Evolutionary conservation across 768 basidiomycete species (phyloP).

Genomic region (Kwoniella newhampshirensis): DNA sequence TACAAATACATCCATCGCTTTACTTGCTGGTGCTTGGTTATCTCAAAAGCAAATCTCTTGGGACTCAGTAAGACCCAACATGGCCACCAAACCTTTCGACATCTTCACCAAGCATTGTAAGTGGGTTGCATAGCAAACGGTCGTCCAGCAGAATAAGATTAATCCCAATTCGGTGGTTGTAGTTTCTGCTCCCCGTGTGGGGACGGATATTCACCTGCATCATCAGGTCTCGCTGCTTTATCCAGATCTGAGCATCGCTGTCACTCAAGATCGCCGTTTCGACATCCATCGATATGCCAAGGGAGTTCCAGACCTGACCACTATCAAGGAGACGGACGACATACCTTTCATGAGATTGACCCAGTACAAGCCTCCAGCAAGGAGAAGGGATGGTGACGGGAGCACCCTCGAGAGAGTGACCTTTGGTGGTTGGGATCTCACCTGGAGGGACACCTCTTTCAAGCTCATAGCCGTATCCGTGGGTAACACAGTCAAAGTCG

Average conservation of each 20-base stretch:
- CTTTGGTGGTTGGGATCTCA: conserved; percentile 36
- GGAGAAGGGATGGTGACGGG: conserved; percentile 38
- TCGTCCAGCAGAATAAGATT: not conserved
- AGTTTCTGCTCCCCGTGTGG: conserved; percentile 29
- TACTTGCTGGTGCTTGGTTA: no score
- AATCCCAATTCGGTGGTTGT: no score
- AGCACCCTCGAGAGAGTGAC: conserved; percentile 8
- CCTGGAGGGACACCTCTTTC: conserved; percentile 31
- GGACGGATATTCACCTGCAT: conserved; percentile 28
- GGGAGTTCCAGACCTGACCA: conserved; percentile 6
- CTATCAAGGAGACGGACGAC: conserved; percentile 29
- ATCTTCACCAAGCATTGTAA: conserved; percentile 25
- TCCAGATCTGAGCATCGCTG: conserved; percentile 27
- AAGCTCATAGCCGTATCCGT: conserved; percentile 31
- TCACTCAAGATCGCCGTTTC: conserved; percentile 32
- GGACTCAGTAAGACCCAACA: no score
- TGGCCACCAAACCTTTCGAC: not conserved
- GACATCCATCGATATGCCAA: conserved; percentile 31
- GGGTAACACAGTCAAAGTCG: no score
- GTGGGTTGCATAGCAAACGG: no score
- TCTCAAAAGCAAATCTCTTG: no score
- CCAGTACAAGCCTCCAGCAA: conserved; percentile 16
- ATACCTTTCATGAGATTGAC: conserved; percentile 22
- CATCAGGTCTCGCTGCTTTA: conserved; percentile 18
- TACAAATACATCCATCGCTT: no score